Conservation (phyloP, 176 grass and related monocot species). For the Ensete glaucum region DNA sequence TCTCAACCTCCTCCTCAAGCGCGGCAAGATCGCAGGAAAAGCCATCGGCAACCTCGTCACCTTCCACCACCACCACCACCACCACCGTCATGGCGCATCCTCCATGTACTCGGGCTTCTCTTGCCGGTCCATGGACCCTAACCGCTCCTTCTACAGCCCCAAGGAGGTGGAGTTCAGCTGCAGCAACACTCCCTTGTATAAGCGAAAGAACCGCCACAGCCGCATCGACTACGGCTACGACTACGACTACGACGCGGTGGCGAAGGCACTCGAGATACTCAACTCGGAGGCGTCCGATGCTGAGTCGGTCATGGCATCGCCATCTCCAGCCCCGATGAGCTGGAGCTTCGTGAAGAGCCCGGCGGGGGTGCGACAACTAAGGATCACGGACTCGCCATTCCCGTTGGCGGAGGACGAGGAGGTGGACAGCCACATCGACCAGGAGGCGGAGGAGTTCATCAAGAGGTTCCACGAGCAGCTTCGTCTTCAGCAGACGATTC, state of each 20-base stretch:
- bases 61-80: conserved; percentile 27
- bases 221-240: conserved; percentile 22
- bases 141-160: conserved; percentile 28
- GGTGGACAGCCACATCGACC: conserved; percentile 38
- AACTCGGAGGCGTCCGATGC: conserved; percentile 21
- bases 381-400: conserved; percentile 91
- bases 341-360: conserved; percentile 51
- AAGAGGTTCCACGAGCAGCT: conserved; percentile 71
- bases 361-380: conserved; percentile 41
- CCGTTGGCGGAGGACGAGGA: conserved; percentile 39
- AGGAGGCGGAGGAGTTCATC: conserved; percentile 56
- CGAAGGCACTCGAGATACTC: conserved; percentile 57
- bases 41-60: conserved; percentile 47
- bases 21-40: conserved; percentile 88
- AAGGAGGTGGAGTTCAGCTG: conserved; percentile 93
- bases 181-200: conserved; percentile 71
- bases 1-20: conserved; percentile 57
- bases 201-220: conserved; percentile 15
- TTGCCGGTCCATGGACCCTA: conserved; percentile 32
- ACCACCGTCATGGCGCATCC: not conserved
- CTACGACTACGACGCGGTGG: conserved; percentile 73
- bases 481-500: conserved; percentile 41
- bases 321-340: conserved; percentile 27
- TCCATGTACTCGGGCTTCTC: conserved; percentile 21
- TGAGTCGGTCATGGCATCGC: not conserved